Evolutionary conservation across 1,139 yeast genomes (phyloP).

Genomic region (Protomyces arabidopsidicola): DNA sequence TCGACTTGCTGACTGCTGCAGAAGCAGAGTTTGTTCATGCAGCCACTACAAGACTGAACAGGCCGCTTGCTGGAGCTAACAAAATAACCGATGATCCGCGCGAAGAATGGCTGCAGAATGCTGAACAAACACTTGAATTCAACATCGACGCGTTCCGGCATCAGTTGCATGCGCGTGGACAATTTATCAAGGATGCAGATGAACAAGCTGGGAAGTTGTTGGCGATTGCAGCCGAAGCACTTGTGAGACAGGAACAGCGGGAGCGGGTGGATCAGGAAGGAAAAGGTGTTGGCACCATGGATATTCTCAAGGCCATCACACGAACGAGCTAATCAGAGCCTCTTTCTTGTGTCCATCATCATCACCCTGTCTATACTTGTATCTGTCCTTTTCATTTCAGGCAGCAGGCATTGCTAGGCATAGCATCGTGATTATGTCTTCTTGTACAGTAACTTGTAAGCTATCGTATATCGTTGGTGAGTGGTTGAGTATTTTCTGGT

Average conservation of each 20-base stretch:
- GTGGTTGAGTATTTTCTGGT: no score
- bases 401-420: neutral
- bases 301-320: constrained; percentile 24
- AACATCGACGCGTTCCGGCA: constrained; percentile 31
- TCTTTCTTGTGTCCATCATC: neutral
- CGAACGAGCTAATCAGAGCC: neutral
- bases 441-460: neutral
- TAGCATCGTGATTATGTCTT: neutral
- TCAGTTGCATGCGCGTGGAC: constrained; percentile 26
- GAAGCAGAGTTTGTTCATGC: constrained; percentile 31
- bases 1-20: constrained; percentile 28
- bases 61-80: neutral
- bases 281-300: constrained; percentile 30
- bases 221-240: constrained; percentile 27
- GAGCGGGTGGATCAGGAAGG: constrained; percentile 29
- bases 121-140: constrained; percentile 28
- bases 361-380: neutral
- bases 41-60: neutral
- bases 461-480: no score
- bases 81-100: neutral
- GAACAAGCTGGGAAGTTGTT: constrained; percentile 29
- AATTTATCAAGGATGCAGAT: constrained; percentile 28
- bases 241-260: constrained; percentile 20
- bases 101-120: constrained; percentile 24
- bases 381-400: neutral